phyloP scores from a whole-genome alignment of 2,329 filamentous ascomycete species.

The Pseudocercospora macadamiae region DNA sequence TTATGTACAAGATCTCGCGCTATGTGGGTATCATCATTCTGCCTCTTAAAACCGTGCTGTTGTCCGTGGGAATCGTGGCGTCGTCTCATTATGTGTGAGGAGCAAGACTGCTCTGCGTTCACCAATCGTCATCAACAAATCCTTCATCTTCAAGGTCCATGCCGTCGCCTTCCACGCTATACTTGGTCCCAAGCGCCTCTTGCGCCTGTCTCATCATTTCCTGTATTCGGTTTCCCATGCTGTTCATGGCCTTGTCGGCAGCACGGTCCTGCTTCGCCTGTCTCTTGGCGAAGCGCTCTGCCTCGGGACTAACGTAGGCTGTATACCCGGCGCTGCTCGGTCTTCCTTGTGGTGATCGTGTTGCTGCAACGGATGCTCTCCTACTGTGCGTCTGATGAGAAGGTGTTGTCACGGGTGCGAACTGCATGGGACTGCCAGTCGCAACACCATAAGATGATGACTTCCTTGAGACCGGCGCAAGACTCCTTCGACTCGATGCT shows the following conservation, averaged over 20 bases:
- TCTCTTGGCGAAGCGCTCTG: constrained; percentile 72
- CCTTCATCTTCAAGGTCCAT: constrained; percentile 38
- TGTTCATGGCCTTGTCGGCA: constrained; percentile 75
- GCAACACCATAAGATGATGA: constrained; percentile 33
- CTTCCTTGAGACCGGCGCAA: constrained; percentile 46
- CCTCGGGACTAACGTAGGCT: constrained; percentile 59
- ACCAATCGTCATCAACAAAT: constrained; percentile 36
- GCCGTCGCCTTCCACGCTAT: constrained; percentile 43
- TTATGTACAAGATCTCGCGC: constrained; percentile 4
- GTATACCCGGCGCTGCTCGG: constrained; percentile 21
- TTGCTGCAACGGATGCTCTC: constrained; percentile 59
- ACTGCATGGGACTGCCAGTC: constrained; percentile 42
- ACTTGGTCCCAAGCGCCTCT: constrained; percentile 70
- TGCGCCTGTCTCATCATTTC: constrained; percentile 89
- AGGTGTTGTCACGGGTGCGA: constrained; percentile 3
- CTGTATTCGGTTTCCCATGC: constrained; percentile 76
- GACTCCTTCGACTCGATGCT: constrained; percentile 42
- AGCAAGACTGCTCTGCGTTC: background rate
- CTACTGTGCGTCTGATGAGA: constrained; percentile 37
- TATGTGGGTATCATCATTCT: constrained; percentile 18
- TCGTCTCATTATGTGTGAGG: background rate
- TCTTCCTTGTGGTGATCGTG: constrained; percentile 45
- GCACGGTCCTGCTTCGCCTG: constrained; percentile 74
- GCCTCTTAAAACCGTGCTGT: background rate
- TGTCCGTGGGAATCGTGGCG: background rate